Conservation (phyloP, 257 asterid species). For the Asclepias syriaca region DNA sequence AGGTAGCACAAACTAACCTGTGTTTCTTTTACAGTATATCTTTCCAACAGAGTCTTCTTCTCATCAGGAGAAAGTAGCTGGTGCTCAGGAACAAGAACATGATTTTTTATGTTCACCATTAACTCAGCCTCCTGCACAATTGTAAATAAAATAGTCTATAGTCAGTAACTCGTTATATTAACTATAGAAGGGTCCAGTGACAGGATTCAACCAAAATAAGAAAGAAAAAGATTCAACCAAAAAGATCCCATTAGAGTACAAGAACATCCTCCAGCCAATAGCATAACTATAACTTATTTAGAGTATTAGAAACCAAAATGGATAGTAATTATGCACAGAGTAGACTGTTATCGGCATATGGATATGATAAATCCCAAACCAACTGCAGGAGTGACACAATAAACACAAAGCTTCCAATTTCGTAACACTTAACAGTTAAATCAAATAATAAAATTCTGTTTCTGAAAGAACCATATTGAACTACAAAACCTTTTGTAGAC, state of each 20-base stretch:
- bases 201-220: not conserved
- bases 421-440: not conserved
- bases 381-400: not conserved
- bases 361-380: not conserved
- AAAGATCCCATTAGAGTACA: not conserved
- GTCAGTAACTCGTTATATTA: not conserved
- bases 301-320: not conserved
- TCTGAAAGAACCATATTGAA: slow-evolving; percentile 6
- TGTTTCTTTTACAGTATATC: slow-evolving; percentile 84
- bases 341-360: not conserved
- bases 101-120: slow-evolving; percentile 70
- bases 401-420: not conserved
- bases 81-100: slow-evolving; percentile 80
- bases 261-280: not conserved
- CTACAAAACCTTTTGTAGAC: slow-evolving; percentile 81
- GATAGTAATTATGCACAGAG: not conserved
- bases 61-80: slow-evolving; percentile 64
- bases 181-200: not conserved
- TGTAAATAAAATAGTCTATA: slow-evolving; percentile 1
- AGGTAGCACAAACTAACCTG: slow-evolving; percentile 46
- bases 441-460: not conserved
- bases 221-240: not conserved
- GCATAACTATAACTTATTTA: not conserved
- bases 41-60: slow-evolving; percentile 70
- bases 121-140: slow-evolving; percentile 59